Percentiles rank a stretch among this genome's conserved stretches.
Conservation (phyloP, 2,329 filamentous ascomycete species). For the Fusarium tupiense region DNA sequence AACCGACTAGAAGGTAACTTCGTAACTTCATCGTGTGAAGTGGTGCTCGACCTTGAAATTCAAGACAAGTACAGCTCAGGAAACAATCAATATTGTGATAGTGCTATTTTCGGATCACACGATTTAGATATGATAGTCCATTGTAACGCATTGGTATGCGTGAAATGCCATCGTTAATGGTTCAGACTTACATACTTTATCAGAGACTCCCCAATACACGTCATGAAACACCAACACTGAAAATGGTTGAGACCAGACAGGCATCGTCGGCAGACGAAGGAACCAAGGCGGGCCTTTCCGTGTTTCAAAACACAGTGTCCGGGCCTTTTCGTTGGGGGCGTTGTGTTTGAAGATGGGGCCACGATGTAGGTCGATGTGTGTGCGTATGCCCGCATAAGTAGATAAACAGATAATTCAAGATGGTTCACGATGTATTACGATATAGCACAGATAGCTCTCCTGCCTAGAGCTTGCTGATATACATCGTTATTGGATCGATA, state of each 20-base stretch:
- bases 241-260: neutral
- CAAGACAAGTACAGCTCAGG: neutral
- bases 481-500: too few species aligned
- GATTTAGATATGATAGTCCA: too few species aligned
- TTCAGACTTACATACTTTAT: neutral
- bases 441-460: neutral
- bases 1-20: neutral
- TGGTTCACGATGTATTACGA: neutral
- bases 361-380: neutral
- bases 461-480: neutral
- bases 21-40: neutral
- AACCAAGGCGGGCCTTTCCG: neutral
- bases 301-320: neutral
- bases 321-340: neutral
- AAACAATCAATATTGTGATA: too few species aligned
- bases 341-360: neutral
- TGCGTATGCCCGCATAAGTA: neutral
- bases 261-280: neutral
- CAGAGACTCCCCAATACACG: neutral
- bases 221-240: neutral
- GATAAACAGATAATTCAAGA: neutral
- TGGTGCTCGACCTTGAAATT: neutral
- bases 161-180: too few species aligned
- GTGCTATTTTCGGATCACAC: too few species aligned
- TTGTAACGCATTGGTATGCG: neutral